Conservation (phyloP, 106 monocot species). For the Phalaenopsis equestris region DNA sequence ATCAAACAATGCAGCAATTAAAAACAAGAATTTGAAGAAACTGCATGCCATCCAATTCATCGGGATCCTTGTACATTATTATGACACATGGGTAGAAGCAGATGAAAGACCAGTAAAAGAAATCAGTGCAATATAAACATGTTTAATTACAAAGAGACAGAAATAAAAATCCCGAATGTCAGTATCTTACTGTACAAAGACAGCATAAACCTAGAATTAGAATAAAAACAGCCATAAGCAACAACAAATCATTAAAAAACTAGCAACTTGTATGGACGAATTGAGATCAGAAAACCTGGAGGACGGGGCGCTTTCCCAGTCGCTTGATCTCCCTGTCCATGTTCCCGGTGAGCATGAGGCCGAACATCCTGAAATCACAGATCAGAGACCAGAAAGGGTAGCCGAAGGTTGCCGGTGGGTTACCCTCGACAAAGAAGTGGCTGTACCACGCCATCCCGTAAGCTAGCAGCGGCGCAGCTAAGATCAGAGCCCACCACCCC, state of each 20-base stretch:
- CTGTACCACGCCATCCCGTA: conserved; percentile 77
- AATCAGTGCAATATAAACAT: not conserved
- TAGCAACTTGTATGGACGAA: not conserved
- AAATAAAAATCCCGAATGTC: not conserved
- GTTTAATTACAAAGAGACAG: not conserved
- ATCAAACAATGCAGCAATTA: not conserved
- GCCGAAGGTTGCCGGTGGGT: conserved; percentile 56
- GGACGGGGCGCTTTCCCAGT: conserved; percentile 58
- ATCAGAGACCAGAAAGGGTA: conserved; percentile 72
- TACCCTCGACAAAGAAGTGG: conserved; percentile 80
- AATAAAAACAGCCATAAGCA: no score
- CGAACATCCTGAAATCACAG: conserved; percentile 78
- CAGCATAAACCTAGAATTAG: not conserved
- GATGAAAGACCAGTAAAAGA: no score
- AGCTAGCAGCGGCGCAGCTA: conserved; percentile 35
- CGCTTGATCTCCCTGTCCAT: conserved; percentile 86
- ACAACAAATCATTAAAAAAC: not conserved
- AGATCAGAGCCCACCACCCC: conserved; percentile 22
- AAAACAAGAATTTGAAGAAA: not conserved
- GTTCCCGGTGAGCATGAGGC: conserved; percentile 60
- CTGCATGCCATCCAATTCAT: not conserved
- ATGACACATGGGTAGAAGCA: no score
- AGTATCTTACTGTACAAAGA: not conserved
- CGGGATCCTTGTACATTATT: no score
- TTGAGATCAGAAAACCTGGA: conserved; percentile 14